phyloP scores from a whole-genome alignment of 352 stramenopile genomes.

The Phytopythium ostracodes region DNA sequence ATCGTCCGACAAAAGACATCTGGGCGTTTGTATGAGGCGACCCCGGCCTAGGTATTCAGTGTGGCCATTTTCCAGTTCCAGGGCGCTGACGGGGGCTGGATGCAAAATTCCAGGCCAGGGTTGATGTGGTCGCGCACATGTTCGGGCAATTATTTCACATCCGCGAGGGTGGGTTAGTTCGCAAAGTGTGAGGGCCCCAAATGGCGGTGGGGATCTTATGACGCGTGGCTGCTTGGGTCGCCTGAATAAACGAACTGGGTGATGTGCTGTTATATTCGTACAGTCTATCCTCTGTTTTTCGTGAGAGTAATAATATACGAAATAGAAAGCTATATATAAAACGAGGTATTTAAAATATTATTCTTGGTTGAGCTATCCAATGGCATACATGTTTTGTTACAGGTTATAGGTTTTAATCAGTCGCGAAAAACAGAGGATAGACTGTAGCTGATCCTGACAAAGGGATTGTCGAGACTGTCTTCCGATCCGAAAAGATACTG shows the following conservation, averaged over 20 bases:
- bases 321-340: no score
- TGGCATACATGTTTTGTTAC: no score
- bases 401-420: no score
- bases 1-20: neutral
- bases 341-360: no score
- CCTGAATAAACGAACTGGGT: neutral
- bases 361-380: no score
- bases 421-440: no score
- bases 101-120: neutral
- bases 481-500: slow-evolving; percentile 4
- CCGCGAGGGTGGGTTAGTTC: no score
- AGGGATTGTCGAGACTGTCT: neutral
- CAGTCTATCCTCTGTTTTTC: no score
- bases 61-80: neutral
- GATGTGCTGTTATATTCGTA: neutral
- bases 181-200: no score
- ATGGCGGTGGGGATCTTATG: neutral
- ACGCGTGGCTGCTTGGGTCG: neutral
- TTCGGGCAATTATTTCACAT: no score
- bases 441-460: neutral
- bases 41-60: neutral
- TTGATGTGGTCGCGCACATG: neutral
- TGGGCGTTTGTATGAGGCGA: neutral
- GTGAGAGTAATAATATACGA: no score
- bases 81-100: neutral